A percentile compares a stretch with the other conserved stretches of the same genome.
Evolutionary conservation across 345 rosid species (phyloP).

Genomic region (Camelina neglecta): DNA sequence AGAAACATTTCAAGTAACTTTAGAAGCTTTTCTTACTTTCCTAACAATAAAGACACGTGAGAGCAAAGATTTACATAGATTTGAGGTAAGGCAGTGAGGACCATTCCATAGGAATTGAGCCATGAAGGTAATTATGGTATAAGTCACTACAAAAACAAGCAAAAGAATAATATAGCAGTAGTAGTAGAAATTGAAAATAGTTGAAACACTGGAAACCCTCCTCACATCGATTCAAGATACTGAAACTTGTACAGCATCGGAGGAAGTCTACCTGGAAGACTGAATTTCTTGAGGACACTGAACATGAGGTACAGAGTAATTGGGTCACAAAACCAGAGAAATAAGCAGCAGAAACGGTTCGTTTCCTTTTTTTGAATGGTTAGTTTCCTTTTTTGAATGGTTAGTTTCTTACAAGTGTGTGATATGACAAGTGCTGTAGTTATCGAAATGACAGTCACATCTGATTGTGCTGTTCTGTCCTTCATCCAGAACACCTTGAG

Average conservation of each 20-base stretch:
- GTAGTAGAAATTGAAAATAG: background rate
- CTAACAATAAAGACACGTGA: background rate
- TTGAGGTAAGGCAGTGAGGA: slow-evolving; percentile 49
- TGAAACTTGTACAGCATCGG: slow-evolving; percentile 58
- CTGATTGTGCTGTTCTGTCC: slow-evolving; percentile 40
- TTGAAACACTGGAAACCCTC: background rate
- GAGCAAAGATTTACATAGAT: slow-evolving; percentile 51
- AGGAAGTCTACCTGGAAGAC: slow-evolving; percentile 73
- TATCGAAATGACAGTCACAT: slow-evolving; percentile 40
- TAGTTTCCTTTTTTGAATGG: background rate
- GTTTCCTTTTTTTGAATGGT: background rate
- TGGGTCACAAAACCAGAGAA: background rate
- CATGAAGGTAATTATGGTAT: slow-evolving; percentile 58
- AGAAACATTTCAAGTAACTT: slow-evolving; percentile 10
- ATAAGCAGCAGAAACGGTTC: background rate
- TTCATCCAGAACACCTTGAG: slow-evolving; percentile 12
- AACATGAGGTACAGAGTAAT: slow-evolving; percentile 20
- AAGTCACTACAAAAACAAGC: slow-evolving; percentile 54
- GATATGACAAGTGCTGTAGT: slow-evolving; percentile 40
- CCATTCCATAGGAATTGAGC: slow-evolving; percentile 68
- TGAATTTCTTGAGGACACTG: slow-evolving; percentile 53
- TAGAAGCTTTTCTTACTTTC: slow-evolving; percentile 5
- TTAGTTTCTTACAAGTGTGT: slow-evolving; percentile 38
- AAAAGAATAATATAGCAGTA: background rate
- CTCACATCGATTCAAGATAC: slow-evolving; percentile 62